Percentiles rank a stretch among this genome's conserved stretches.
phyloP scores from a whole-genome alignment of 306 rosid species.

The Pyrus betulifolia region DNA sequence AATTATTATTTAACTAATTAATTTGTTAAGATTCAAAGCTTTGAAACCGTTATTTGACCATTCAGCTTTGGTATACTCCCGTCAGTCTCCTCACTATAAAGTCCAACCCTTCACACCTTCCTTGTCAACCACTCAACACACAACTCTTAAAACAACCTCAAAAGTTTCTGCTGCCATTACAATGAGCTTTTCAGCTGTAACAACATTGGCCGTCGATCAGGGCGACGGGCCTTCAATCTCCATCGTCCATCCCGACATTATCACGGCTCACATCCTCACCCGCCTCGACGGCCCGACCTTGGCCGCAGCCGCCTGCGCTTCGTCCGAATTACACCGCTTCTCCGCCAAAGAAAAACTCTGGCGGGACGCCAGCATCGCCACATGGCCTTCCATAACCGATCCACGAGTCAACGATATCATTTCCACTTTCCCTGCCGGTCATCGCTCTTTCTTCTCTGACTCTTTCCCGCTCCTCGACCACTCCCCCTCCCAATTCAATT shows the following conservation, averaged over 20 bases:
- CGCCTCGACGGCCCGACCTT: constrained; percentile 76
- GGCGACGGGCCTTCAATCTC: constrained; percentile 22
- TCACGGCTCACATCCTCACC: constrained; percentile 59
- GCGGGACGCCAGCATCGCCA: constrained; percentile 38
- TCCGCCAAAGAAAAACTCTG: constrained; percentile 58
- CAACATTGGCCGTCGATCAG: background rate
- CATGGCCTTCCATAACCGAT: constrained; percentile 67
- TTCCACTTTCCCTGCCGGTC: constrained; percentile 43
- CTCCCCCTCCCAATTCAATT: background rate
- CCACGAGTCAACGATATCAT: constrained; percentile 23
- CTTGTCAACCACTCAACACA: background rate
- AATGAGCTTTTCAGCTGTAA: constrained; percentile 12
- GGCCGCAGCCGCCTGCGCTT: constrained; percentile 40
- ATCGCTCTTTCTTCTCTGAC: constrained; percentile 67
- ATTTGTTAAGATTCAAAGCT: no score
- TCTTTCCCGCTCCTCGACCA: constrained; percentile 49
- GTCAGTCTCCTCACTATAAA: background rate
- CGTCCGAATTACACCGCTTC: constrained; percentile 44
- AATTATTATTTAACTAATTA: background rate
- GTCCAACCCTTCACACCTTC: background rate
- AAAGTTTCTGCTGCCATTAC: background rate
- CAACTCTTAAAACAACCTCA: background rate
- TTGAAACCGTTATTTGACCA: background rate
- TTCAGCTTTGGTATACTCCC: background rate
- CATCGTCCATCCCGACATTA: constrained; percentile 50